Base-by-base conservation (phyloP, 768 basidiomycete species). In the Hydnum rufescens region DNA sequence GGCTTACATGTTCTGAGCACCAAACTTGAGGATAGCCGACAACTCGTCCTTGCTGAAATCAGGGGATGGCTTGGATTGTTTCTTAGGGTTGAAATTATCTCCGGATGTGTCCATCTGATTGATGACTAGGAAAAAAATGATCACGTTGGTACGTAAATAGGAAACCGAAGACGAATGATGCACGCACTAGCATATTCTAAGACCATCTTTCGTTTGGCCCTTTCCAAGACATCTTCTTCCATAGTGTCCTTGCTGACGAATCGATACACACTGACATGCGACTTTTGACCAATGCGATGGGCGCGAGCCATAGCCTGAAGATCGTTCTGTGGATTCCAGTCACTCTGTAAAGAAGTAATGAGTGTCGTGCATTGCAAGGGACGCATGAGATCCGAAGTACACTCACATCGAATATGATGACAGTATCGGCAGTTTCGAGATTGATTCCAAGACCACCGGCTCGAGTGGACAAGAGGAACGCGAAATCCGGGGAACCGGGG, bases 61-160 rank as follows among this genome's bases (percentile, higher is more conserved):
- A 88, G 68, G 66, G 83, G 82, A 82, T 2, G 84, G 75, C 63
- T 87, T 89, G 13, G 72, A 66, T 22, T 74, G 65, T 19, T 74
- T 73, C 61, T 88, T 89, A 53, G 83, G 81, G 62, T 87, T 81
- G 51, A 99, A 77, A 66, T 96, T 87, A 42, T 87, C 86, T 58
- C 96, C 95, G 39, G 92, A 90, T 23, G 95, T 99, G 68, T 99
- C 95, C 85, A 97, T 95, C 68, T 97, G 93, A 67, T 96, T 95
- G 71, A 99, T 96, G 70, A 99, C 90, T 95, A 64, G n/a, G 13
- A 42, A 22, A 29, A 34, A 6, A 31, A 47, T 39, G 8, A 19
- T 8, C 19, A 8, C 44, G 44, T 47, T 47, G 28, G 31, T 34
- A 39, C 48, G 57, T 22, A 30, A 50, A 28, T 32, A 25, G 13